Percentiles rank a stretch among this genome's conserved stretches.
Evolutionary conservation across 768 basidiomycete species (phyloP).

Genomic region (Phaeolepiota aurea): DNA sequence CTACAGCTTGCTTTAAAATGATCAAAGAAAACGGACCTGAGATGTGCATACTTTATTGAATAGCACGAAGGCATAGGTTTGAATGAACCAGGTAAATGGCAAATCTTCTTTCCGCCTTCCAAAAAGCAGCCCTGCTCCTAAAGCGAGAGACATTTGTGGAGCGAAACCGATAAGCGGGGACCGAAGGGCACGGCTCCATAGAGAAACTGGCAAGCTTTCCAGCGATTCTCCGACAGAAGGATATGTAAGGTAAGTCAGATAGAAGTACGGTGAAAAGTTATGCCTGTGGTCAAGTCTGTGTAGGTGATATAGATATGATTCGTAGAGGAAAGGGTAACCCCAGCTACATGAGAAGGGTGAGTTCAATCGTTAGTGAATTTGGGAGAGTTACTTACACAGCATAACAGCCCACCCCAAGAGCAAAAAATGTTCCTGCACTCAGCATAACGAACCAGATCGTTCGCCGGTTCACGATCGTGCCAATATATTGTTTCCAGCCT

Average conservation of each 20-base stretch:
- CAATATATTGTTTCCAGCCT: constrained; percentile 22
- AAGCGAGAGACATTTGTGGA: constrained; percentile 70
- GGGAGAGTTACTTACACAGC: constrained; percentile 26
- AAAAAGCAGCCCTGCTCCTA: constrained; percentile 69
- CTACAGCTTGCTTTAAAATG: too few species aligned
- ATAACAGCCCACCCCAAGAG: constrained; percentile 61
- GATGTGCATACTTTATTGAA: constrained; percentile 99
- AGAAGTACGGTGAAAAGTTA: constrained; percentile 98
- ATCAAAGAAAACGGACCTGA: constrained; percentile 42
- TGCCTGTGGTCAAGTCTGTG: constrained; percentile 92
- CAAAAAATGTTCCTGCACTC: constrained; percentile 60
- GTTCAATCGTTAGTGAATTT: constrained; percentile 2
- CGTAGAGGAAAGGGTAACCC: constrained; percentile 87
- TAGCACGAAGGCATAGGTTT: constrained; percentile 85
- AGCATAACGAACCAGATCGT: constrained; percentile 60
- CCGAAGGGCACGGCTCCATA: constrained; percentile 39
- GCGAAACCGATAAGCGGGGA: constrained; percentile 79
- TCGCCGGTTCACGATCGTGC: constrained; percentile 35
- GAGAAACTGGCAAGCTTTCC: constrained; percentile 11
- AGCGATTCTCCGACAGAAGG: constrained; percentile 26
- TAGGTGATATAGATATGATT: constrained; percentile 91
- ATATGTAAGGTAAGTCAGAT: constrained; percentile 85
- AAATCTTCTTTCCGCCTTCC: constrained; percentile 52
- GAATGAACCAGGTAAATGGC: constrained; percentile 83
- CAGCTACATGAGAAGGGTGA: constrained; percentile 45